Percentiles rank a stretch among this genome's conserved stretches.
Evolutionary conservation across 116 monocot genomes (phyloP).

Genomic region (Posidonia oceanica): DNA sequence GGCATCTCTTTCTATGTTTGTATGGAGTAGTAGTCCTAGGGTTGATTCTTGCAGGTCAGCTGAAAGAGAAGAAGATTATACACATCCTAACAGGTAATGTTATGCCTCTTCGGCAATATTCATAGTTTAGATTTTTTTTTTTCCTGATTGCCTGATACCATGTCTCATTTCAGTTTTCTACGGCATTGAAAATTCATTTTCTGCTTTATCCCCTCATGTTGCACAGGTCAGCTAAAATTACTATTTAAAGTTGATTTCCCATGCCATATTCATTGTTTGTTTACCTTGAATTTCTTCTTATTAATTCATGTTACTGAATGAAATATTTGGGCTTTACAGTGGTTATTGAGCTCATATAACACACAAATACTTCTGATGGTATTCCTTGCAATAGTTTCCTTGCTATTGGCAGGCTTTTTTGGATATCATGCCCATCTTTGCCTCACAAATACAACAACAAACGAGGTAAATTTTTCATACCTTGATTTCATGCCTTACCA

Average conservation of each 20-base stretch:
- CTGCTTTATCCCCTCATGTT: slow-evolving; percentile 68
- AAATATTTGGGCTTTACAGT: slow-evolving; percentile 35
- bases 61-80: slow-evolving; percentile 67
- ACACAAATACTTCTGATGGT: slow-evolving; percentile 72
- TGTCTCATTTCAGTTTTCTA: slow-evolving; percentile 59
- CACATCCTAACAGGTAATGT: slow-evolving; percentile 73
- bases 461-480: slow-evolving; percentile 47
- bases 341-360: slow-evolving; percentile 66
- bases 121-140: not conserved
- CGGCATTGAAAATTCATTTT: slow-evolving; percentile 65
- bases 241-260: not conserved
- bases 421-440: slow-evolving; percentile 88
- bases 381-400: slow-evolving; percentile 50
- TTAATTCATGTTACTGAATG: not conserved
- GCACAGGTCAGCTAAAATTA: slow-evolving; percentile 46
- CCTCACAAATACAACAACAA: slow-evolving; percentile 90
- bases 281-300: not conserved
- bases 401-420: slow-evolving; percentile 77
- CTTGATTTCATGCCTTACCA: not conserved
- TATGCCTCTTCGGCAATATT: too few relatives aligned
- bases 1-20: slow-evolving; percentile 77
- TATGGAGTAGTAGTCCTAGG: slow-evolving; percentile 63
- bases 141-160: not conserved
- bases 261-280: not conserved
- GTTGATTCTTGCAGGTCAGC: slow-evolving; percentile 64